Percentiles rank a stretch among this genome's conserved stretches.
phyloP scores from a whole-genome alignment of 2,329 filamentous ascomycete species.

The Talaromyces piceae region DNA sequence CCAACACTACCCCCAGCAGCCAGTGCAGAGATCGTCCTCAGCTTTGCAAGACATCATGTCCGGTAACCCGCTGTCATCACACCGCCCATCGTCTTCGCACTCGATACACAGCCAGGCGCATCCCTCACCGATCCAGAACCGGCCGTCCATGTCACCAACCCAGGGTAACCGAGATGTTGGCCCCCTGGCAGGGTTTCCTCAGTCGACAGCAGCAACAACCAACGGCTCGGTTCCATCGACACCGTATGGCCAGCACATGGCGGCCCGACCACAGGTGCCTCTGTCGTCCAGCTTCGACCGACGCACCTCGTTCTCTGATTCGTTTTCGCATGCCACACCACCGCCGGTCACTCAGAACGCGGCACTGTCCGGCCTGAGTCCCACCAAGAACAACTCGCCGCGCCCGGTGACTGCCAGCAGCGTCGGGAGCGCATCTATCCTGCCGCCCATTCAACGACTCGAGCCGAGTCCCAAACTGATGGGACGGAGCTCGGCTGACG shows the following conservation, averaged over 20 bases:
- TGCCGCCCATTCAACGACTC: slow-evolving; percentile 34
- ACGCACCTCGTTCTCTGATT: slow-evolving; percentile 26
- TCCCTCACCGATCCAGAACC: slow-evolving; percentile 38
- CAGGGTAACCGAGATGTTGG: slow-evolving; percentile 44
- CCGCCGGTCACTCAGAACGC: slow-evolving; percentile 31
- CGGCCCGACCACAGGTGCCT: slow-evolving; percentile 23
- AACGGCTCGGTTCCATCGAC: slow-evolving; percentile 25
- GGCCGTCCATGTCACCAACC: slow-evolving; percentile 42
- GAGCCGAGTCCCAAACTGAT: slow-evolving; percentile 39
- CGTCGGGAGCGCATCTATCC: slow-evolving; percentile 24
- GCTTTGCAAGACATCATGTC: slow-evolving; percentile 14
- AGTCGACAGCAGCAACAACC: slow-evolving; percentile 15
- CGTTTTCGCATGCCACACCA: slow-evolving; percentile 20
- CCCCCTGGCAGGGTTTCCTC: slow-evolving; percentile 38
- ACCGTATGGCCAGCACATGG: slow-evolving; percentile 24
- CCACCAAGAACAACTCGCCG: slow-evolving; percentile 37
- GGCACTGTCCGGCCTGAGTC: slow-evolving; percentile 38
- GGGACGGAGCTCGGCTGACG: slow-evolving; percentile 36
- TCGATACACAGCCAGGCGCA: slow-evolving; percentile 26
- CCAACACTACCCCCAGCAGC: slow-evolving; percentile 15
- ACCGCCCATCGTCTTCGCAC: slow-evolving; percentile 37
- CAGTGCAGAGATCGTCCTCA: slow-evolving; percentile 23
- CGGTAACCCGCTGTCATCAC: slow-evolving; percentile 13
- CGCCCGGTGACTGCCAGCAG: slow-evolving; percentile 29
- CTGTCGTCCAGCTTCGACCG: slow-evolving; percentile 22